Conservation (phyloP, 2,329 filamentous ascomycete genomes). For the Arthrobotrys conoides region DNA sequence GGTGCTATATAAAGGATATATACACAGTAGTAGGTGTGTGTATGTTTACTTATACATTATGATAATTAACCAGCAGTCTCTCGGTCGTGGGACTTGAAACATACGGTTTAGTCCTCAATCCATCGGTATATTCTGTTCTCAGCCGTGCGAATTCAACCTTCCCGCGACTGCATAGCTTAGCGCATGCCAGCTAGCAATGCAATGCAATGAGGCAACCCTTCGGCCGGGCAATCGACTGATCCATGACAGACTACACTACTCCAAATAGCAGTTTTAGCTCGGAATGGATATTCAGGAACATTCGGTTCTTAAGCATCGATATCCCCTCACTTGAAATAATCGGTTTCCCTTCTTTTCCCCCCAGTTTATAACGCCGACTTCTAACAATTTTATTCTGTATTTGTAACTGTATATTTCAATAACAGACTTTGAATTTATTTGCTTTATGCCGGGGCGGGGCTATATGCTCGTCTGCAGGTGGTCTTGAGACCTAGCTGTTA, state of each 20-base stretch:
- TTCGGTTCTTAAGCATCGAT: neutral
- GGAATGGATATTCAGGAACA: slow-evolving; percentile 10
- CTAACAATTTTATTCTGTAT: too few species aligned
- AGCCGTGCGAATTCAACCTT: neutral
- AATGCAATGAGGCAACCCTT: slow-evolving; percentile 25
- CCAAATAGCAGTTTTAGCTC: neutral
- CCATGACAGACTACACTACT: neutral
- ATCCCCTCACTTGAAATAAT: neutral
- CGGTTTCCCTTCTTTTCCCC: neutral
- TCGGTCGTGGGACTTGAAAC: too few species aligned
- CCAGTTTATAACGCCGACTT: too few species aligned
- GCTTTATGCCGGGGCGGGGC: neutral
- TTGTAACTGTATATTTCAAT: neutral
- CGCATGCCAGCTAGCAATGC: slow-evolving; percentile 15
- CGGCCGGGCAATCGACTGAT: neutral
- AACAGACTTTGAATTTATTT: neutral
- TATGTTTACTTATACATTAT: too few species aligned
- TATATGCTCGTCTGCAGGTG: neutral
- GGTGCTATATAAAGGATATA: too few species aligned
- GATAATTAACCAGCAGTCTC: too few species aligned
- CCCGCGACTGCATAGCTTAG: slow-evolving; percentile 19
- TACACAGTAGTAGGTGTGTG: too few species aligned
- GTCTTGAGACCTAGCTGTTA: neutral
- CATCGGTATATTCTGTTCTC: neutral
- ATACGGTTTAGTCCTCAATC: too few species aligned